phyloP scores from a whole-genome alignment of 805 yeast species.

The Ogataea polymorpha region DNA sequence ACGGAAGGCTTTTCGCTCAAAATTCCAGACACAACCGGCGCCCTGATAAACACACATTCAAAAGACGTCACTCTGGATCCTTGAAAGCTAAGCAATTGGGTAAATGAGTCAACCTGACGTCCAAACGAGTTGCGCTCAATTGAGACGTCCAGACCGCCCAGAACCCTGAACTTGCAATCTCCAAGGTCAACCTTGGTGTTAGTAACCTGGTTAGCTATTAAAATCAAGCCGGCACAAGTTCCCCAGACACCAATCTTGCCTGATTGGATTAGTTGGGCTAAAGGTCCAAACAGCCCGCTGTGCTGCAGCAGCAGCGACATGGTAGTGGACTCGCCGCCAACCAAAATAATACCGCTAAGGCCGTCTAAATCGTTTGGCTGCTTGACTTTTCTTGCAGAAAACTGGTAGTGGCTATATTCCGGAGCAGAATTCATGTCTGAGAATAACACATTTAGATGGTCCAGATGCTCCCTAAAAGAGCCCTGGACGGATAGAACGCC shows the following conservation, averaged over 20 bases:
- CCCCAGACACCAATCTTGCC: slow-evolving; percentile 68
- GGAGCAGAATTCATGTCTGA: slow-evolving; percentile 25
- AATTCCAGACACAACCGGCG: slow-evolving; percentile 54
- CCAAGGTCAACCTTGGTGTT: slow-evolving; percentile 49
- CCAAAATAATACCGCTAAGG: slow-evolving; percentile 63
- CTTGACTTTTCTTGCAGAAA: slow-evolving; percentile 47
- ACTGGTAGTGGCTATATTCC: slow-evolving; percentile 29
- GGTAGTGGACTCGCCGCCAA: slow-evolving; percentile 68
- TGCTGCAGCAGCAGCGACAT: slow-evolving; percentile 71
- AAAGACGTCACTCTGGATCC: slow-evolving; percentile 27
- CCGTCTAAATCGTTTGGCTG: slow-evolving; percentile 45
- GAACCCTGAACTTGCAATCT: slow-evolving; percentile 37
- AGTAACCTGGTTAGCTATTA: slow-evolving; percentile 52
- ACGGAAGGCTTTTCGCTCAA: background rate
- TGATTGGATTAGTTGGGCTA: slow-evolving; percentile 47
- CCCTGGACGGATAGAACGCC: slow-evolving; percentile 83
- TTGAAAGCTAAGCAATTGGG: slow-evolving; percentile 39
- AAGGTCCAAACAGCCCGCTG: slow-evolving; percentile 52
- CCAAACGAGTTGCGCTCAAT: slow-evolving; percentile 78
- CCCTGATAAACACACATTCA: slow-evolving; percentile 63
- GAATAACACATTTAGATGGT: slow-evolving; percentile 41
- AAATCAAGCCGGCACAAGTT: slow-evolving; percentile 80
- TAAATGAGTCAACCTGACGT: slow-evolving; percentile 68
- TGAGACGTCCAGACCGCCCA: slow-evolving; percentile 63
- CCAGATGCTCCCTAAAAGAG: slow-evolving; percentile 68